phyloP scores from a whole-genome alignment of 495 filamentous ascomycete species.

The Penicillium chermesinum region DNA sequence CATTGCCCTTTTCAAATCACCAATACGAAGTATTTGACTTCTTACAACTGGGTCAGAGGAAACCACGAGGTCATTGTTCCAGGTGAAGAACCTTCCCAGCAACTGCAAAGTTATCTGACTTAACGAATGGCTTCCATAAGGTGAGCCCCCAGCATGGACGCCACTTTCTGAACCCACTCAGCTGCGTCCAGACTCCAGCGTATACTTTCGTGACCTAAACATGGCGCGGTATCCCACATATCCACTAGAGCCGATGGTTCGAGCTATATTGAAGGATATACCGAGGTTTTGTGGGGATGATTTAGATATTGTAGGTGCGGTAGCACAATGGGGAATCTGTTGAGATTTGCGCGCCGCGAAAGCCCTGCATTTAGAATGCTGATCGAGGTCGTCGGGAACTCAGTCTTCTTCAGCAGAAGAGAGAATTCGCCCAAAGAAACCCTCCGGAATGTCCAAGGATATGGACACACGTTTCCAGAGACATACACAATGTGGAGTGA shows the following conservation, averaged over 20 bases:
- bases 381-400: slow-evolving; percentile 54
- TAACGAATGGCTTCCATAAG: slow-evolving; percentile 23
- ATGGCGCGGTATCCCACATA: slow-evolving; percentile 50
- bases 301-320: slow-evolving; percentile 60
- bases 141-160: slow-evolving; percentile 54
- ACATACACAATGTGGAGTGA: slow-evolving; percentile 57
- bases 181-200: slow-evolving; percentile 47
- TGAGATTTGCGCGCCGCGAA: slow-evolving; percentile 47
- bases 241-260: slow-evolving; percentile 56
- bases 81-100: slow-evolving; percentile 31
- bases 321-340: slow-evolving; percentile 54
- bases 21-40: slow-evolving; percentile 32
- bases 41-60: slow-evolving; percentile 49
- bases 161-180: slow-evolving; percentile 33
- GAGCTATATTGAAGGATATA: slow-evolving; percentile 33
- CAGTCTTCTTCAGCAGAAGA: slow-evolving; percentile 57
- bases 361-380: slow-evolving; percentile 53
- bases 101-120: background rate
- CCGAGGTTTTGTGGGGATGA: slow-evolving; percentile 29
- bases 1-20: slow-evolving; percentile 14
- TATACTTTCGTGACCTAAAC: slow-evolving; percentile 59
- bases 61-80: slow-evolving; percentile 46
- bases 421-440: slow-evolving; percentile 50
- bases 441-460: slow-evolving; percentile 51
- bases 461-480: slow-evolving; percentile 61